Conservation (phyloP, 352 stramenopile genomes). For the Globisporangium spinosum region DNA sequence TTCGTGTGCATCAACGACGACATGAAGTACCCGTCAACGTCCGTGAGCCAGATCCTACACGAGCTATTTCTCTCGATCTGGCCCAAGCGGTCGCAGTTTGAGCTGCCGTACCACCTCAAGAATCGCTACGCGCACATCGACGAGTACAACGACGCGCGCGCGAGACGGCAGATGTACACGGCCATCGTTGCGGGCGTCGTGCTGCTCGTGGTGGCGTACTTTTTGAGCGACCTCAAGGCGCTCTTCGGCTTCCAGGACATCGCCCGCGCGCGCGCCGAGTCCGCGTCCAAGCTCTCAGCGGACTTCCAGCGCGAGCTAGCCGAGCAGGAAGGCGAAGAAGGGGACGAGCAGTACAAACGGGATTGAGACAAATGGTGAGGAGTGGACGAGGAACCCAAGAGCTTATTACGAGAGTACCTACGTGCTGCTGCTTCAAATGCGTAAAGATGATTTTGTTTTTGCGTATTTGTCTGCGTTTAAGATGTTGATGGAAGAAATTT, state of each 20-base stretch:
- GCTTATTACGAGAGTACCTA: not conserved
- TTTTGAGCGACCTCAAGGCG: slow-evolving; percentile 43
- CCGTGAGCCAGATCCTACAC: slow-evolving; percentile 83
- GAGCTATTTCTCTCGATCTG: slow-evolving; percentile 93
- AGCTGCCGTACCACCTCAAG: slow-evolving; percentile 85
- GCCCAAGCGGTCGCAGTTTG: slow-evolving; percentile 89
- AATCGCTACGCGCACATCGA: slow-evolving; percentile 86
- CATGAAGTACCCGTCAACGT: slow-evolving; percentile 85
- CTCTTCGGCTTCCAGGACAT: slow-evolving; percentile 75
- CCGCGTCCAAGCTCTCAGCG: slow-evolving; percentile 54
- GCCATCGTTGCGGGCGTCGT: slow-evolving; percentile 29
- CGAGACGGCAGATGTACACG: slow-evolving; percentile 39
- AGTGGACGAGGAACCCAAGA: not conserved
- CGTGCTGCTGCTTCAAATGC: not conserved
- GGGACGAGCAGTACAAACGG: slow-evolving; percentile 14
- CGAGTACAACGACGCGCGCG: slow-evolving; percentile 55
- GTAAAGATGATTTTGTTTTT: not conserved
- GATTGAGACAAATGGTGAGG: not conserved
- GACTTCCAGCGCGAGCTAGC: slow-evolving; percentile 36
- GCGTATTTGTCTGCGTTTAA: not conserved
- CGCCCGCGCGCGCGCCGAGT: slow-evolving; percentile 53
- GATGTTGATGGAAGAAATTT: not conserved
- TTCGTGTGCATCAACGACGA: slow-evolving; percentile 97
- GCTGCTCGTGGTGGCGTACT: slow-evolving; percentile 47
- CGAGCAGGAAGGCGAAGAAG: slow-evolving; percentile 9